Evolutionary conservation across 495 filamentous ascomycete genomes (phyloP).

Genomic region (Hypoxylon fuscum): DNA sequence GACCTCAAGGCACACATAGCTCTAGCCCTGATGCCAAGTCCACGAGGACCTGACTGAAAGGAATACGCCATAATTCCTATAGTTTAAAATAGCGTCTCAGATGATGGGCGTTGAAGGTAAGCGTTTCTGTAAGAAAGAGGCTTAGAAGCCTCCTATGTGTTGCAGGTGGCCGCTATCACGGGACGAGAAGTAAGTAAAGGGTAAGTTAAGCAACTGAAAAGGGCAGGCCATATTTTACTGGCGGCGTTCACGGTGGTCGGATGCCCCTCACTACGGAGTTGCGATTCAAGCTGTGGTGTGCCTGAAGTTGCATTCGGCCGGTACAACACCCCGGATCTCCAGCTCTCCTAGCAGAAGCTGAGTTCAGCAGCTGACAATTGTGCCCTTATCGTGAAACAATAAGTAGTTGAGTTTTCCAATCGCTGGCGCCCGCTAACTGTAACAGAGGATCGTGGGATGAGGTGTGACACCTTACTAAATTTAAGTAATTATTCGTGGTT

Average conservation of each 20-base stretch:
- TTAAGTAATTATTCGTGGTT: slow-evolving; percentile 6
- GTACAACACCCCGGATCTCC: neutral
- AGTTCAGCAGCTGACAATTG: slow-evolving; percentile 14
- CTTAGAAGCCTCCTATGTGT: neutral
- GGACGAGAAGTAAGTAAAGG: neutral
- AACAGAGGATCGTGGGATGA: slow-evolving; percentile 7
- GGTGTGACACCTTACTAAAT: neutral
- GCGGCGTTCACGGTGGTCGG: neutral
- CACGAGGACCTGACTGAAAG: slow-evolving; percentile 11
- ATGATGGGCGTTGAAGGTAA: neutral
- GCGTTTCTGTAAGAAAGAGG: neutral
- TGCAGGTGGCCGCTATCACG: slow-evolving; percentile 16
- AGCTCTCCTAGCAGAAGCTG: slow-evolving; percentile 2
- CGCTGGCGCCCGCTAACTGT: neutral
- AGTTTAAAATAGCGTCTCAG: neutral
- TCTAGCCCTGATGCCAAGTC: neutral
- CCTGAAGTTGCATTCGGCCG: slow-evolving; percentile 11
- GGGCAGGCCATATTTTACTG: neutral
- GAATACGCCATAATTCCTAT: slow-evolving; percentile 16
- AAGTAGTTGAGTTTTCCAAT: neutral
- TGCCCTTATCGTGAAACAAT: neutral
- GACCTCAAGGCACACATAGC: slow-evolving; percentile 4
- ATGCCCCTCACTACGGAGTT: neutral
- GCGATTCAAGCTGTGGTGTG: slow-evolving; percentile 3
- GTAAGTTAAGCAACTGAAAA: neutral